Evolutionary conservation across 768 basidiomycete species (phyloP).

Genomic region (Pleurotus platypus): DNA sequence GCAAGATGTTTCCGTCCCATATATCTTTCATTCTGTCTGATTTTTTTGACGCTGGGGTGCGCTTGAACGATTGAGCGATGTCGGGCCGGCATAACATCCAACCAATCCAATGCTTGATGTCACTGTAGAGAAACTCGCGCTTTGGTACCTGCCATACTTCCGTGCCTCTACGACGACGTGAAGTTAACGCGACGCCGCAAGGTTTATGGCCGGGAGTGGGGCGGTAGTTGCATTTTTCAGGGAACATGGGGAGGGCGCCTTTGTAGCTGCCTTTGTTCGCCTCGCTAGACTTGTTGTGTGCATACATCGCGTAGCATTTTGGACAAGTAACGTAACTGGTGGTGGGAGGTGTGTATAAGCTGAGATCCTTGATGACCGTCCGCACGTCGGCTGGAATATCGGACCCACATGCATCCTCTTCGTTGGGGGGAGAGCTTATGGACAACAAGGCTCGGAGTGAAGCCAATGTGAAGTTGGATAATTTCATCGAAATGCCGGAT

Average conservation of each 20-base stretch:
- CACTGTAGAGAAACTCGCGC: constrained; percentile 20
- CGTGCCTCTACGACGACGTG: not conserved
- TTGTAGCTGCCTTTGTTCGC: too few relatives aligned
- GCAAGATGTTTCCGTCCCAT: constrained; percentile 21
- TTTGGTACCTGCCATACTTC: constrained; percentile 1
- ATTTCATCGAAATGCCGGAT: constrained; percentile 1
- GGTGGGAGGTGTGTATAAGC: constrained; percentile 14
- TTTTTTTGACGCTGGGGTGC: not conserved
- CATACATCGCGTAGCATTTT: constrained; percentile 20
- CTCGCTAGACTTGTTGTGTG: not conserved
- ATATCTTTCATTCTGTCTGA: constrained; percentile 19
- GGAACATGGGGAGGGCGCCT: constrained; percentile 6
- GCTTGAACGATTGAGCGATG: constrained; percentile 24
- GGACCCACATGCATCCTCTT: not conserved
- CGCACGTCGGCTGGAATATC: constrained; percentile 15
- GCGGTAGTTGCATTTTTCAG: constrained; percentile 17
- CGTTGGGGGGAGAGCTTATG: not conserved
- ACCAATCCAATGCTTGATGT: constrained; percentile 23
- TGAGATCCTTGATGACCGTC: constrained; percentile 15
- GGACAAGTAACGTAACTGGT: constrained; percentile 20
- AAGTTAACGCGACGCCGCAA: constrained; percentile 12
- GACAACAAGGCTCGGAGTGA: not conserved
- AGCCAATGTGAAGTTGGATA: constrained; percentile 4
- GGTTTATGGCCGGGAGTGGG: constrained; percentile 11
- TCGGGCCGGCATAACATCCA: constrained; percentile 20